A percentile compares a stretch with the other conserved stretches of the same genome.
These are phyloP conservation scores for Eimeria zaria DNA, from an alignment of 169 alveolate species.

Conservation along the genomic window DNA sequence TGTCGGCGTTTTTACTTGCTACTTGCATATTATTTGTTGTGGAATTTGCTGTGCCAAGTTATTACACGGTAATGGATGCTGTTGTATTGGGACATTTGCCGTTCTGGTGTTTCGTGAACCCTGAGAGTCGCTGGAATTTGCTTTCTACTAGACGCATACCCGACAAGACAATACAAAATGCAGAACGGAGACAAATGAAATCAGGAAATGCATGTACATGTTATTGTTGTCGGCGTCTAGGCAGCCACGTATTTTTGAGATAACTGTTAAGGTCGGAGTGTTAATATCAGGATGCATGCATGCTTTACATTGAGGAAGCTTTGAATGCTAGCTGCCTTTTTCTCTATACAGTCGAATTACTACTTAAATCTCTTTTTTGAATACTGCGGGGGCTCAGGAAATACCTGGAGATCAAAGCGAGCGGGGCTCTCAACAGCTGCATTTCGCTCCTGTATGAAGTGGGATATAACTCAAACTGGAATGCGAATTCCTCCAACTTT, in stretches of 20 bases:
- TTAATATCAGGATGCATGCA: neutral
- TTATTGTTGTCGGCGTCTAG: neutral
- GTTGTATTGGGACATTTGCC: neutral
- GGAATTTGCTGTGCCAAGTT: neutral
- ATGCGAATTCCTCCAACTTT: neutral
- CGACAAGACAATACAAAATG: neutral
- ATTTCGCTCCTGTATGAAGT: conserved; percentile 85
- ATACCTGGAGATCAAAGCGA: conserved; percentile 78
- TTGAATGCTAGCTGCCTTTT: neutral
- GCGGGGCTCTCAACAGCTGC: conserved; percentile 81
- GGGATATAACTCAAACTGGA: conserved; percentile 89
- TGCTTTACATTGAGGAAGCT: too few relatives aligned
- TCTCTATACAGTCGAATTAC: neutral
- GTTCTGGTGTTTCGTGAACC: neutral
- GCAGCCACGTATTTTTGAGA: neutral
- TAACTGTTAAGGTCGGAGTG: neutral
- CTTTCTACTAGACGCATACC: neutral
- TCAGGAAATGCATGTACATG: neutral
- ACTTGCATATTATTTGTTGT: neutral
- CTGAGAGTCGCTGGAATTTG: neutral
- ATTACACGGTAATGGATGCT: neutral
- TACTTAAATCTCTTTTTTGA: neutral
- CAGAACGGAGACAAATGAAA: neutral
- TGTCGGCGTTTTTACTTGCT: neutral
- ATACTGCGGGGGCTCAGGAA: conserved; percentile 76